These are phyloP conservation scores for Populus trichocarpa DNA, from an alignment of 441 rosid genomes.

Conservation along the genomic window DNA sequence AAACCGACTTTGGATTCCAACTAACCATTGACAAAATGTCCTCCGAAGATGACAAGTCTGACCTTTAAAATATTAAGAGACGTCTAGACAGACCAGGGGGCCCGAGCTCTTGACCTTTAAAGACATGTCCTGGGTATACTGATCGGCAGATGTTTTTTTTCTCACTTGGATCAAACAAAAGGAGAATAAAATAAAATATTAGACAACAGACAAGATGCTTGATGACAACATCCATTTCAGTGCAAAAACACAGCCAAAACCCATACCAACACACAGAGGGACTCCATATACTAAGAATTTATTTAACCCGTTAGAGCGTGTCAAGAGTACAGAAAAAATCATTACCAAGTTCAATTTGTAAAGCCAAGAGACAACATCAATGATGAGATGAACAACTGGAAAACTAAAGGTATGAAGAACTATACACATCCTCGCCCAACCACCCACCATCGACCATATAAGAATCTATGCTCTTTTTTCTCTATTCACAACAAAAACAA, in stretches of 20 bases:
- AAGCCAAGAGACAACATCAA: slow-evolving; percentile 19
- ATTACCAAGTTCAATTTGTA: slow-evolving; percentile 28
- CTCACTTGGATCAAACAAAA: not conserved
- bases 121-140: not conserved
- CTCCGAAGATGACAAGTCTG: slow-evolving; percentile 5
- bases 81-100: not conserved
- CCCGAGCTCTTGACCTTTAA: not conserved
- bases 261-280: too few relatives aligned
- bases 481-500: slow-evolving; percentile 39
- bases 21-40: slow-evolving; percentile 23
- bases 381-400: slow-evolving; percentile 11
- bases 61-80: not conserved
- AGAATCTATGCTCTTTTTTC: slow-evolving; percentile 24
- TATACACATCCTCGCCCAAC: slow-evolving; percentile 24
- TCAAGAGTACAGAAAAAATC: slow-evolving; percentile 19
- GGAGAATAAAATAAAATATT: not conserved
- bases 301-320: slow-evolving; percentile 26
- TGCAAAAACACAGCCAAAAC: not conserved
- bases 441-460: not conserved
- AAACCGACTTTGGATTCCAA: slow-evolving; percentile 27
- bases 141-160: not conserved
- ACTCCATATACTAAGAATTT: slow-evolving; percentile 14
- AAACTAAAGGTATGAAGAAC: slow-evolving; percentile 17
- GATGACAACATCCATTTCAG: not conserved
- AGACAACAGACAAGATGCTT: not conserved